phyloP scores from a whole-genome alignment of 176 grass and related monocot genomes.

The Cymbopogon citratus region DNA sequence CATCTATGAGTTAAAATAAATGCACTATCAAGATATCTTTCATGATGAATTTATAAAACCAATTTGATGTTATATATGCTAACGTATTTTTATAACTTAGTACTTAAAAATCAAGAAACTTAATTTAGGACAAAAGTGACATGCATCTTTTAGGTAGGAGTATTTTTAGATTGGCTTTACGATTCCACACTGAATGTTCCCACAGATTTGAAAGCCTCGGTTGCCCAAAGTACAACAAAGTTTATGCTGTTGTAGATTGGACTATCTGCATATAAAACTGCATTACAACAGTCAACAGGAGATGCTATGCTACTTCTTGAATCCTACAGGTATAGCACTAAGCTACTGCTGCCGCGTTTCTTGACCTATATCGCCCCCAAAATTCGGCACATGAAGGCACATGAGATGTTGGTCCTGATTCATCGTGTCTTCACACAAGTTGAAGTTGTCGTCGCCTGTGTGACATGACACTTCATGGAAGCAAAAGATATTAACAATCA shows the following conservation, averaged over 20 bases:
- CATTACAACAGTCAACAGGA: neutral
- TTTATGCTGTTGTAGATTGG: neutral
- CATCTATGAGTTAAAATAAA: neutral
- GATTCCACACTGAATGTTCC: neutral
- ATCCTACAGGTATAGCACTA: neutral
- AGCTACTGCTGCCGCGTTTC: neutral
- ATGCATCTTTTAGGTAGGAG: neutral
- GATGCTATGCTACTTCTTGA: neutral
- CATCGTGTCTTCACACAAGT: neutral
- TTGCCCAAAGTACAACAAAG: slow-evolving; percentile 6
- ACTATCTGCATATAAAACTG: neutral
- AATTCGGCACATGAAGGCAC: neutral
- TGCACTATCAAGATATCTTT: neutral
- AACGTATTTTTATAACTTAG: neutral
- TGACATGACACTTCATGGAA: slow-evolving; percentile 6
- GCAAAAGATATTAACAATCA: too few species aligned
- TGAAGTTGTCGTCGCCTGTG: neutral
- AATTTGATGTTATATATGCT: neutral
- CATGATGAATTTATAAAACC: neutral
- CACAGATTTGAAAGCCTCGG: neutral
- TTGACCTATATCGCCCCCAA: neutral
- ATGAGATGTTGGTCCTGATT: slow-evolving; percentile 2
- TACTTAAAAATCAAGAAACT: neutral
- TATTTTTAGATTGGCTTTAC: neutral
- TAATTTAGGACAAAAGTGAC: neutral